Base-by-base conservation (phyloP, 768 basidiomycete genomes). In the Tulasnella sp. region DNA sequence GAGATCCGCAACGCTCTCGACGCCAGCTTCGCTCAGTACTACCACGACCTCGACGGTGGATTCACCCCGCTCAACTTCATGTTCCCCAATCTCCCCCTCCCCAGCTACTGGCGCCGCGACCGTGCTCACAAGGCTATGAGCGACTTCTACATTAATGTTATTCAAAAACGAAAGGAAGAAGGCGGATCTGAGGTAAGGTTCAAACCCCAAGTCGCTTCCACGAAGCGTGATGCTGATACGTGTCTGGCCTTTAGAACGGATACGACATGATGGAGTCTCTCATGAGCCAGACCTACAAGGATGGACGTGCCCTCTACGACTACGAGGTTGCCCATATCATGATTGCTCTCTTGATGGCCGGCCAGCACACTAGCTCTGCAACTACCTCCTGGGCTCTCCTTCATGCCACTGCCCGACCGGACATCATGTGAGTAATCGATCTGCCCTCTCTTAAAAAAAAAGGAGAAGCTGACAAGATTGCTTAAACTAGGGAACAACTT, bases 311-410 rank as follows among this genome's bases (percentile, higher is more conserved):
- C 2, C 87, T 99, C 55, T 88, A 87, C 79, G 96, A 99, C 82
- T 91, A 93, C 81, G 95, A 99, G 84, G 92, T 99, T 79, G 96
- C 98, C 0, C 98, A 99, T 83, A 96, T 99, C 83, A 91, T 99
- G 92, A 99, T 98, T 82, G 98, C 98, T 20, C 89, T 99, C 70
- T 91, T 99, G 80, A 99, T 99, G 98, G 98, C 98, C 67, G 98
- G 98, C 51, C 98, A 99, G 85, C 98, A 99, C 85, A 99, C 98
- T 0, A 94, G 93, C 81, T 98, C 98, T 18, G 92, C 98, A 2
- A 92, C 94, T 29, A 91, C 91, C 42, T 92, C 95, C 13, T 99
- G 98, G 98, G 83, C 91, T 20, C 87, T 99, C 51, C 89, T 98
- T 61, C 95, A 98, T 82, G 84, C 99, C 40, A 97, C 96, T 39